A percentile compares a stretch with the other conserved stretches of the same genome.
These are phyloP conservation scores for Sideroxylon spinosum DNA, from an alignment of 179 eudicot species.

Conservation along the genomic window DNA sequence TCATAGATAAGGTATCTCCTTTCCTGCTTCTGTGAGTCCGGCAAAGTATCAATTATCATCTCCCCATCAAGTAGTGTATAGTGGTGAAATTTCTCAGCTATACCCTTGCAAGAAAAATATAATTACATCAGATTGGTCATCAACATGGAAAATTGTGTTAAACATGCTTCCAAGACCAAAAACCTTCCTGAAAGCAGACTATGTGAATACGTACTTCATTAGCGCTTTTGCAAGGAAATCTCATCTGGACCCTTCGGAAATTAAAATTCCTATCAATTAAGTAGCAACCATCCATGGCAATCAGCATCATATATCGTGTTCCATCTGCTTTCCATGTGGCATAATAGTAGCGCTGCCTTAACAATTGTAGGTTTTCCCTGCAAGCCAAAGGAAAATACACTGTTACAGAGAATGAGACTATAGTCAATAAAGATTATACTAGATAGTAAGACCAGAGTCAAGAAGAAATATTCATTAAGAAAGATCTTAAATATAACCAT, in stretches of 20 bases:
- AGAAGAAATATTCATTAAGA: background rate
- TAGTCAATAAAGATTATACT: too few relatives aligned
- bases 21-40: slow-evolving; percentile 74
- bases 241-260: slow-evolving; percentile 93
- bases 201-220: slow-evolving; percentile 47
- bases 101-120: slow-evolving; percentile 29
- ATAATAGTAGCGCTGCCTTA: slow-evolving; percentile 89
- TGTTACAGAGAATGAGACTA: slow-evolving; percentile 7
- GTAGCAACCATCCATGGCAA: slow-evolving; percentile 82
- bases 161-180: background rate
- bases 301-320: slow-evolving; percentile 90
- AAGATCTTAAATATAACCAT: background rate
- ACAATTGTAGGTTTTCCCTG: slow-evolving; percentile 75
- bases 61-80: slow-evolving; percentile 95
- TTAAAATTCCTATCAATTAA: slow-evolving; percentile 71
- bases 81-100: slow-evolving; percentile 60
- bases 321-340: slow-evolving; percentile 99
- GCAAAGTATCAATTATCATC: slow-evolving; percentile 86
- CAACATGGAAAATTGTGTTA: background rate
- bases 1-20: slow-evolving; percentile 96
- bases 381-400: background rate
- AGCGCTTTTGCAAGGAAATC: slow-evolving; percentile 77
- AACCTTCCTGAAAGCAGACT: slow-evolving; percentile 8
- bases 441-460: background rate
- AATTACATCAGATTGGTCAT: background rate